Evolutionary conservation across 768 basidiomycete genomes (phyloP).

Genomic region (Tylopilus plumbeoviolaceoides): DNA sequence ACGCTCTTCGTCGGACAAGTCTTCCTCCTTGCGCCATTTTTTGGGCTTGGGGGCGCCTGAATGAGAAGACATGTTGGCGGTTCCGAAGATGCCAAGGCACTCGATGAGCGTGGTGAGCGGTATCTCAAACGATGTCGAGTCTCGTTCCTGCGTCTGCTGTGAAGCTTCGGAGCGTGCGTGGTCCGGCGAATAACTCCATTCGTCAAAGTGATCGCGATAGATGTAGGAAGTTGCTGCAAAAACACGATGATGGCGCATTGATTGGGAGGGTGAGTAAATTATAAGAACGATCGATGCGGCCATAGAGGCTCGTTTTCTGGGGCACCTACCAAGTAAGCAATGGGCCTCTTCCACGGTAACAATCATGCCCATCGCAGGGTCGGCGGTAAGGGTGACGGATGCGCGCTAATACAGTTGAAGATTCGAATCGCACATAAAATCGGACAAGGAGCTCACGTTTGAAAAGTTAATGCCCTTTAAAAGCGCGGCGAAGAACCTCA

Average conservation of each 20-base stretch:
- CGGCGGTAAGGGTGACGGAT: slow-evolving; percentile 61
- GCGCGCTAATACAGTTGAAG: slow-evolving; percentile 52
- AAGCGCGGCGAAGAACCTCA: slow-evolving; percentile 74
- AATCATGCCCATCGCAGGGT: slow-evolving; percentile 68
- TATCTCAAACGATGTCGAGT: slow-evolving; percentile 64
- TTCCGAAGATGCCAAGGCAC: slow-evolving; percentile 91
- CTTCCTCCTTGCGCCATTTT: slow-evolving; percentile 46
- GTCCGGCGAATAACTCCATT: slow-evolving; percentile 62
- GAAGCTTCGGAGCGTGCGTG: slow-evolving; percentile 24
- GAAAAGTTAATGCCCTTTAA: slow-evolving; percentile 79
- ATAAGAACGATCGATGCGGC: not conserved
- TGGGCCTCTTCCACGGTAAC: slow-evolving; percentile 85
- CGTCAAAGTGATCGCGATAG: slow-evolving; percentile 72
- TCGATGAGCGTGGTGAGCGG: slow-evolving; percentile 82
- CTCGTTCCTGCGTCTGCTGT: slow-evolving; percentile 15
- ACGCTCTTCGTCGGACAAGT: slow-evolving; percentile 40
- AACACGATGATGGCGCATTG: not conserved
- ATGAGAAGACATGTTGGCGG: slow-evolving; percentile 44
- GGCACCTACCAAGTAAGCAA: slow-evolving; percentile 64
- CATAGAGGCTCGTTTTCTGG: slow-evolving; percentile 1
- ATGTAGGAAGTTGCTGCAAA: slow-evolving; percentile 80
- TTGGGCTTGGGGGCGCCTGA: slow-evolving; percentile 37
- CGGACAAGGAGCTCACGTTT: slow-evolving; percentile 49
- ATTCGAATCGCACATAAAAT: slow-evolving; percentile 5
- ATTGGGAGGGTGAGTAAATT: not conserved